Evolutionary conservation across 2,329 filamentous ascomycete genomes (phyloP).

Genomic region (Verticillium albo-atrum): DNA sequence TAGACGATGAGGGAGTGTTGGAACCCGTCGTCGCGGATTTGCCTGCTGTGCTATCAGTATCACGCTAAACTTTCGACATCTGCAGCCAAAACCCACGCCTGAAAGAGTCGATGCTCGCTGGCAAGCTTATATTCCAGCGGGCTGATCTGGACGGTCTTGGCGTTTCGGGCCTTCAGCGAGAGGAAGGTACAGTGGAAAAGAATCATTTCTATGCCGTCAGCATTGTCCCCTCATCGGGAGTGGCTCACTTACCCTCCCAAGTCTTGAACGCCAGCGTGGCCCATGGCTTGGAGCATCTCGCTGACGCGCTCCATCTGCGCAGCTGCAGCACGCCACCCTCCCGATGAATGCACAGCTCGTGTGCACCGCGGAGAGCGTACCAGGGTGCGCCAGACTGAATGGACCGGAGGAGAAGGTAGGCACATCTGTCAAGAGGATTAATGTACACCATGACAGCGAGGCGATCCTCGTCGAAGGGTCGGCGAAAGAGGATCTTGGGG

Average conservation of each 20-base stretch:
- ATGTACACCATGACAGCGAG: conserved; percentile 50
- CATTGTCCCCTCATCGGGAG: background rate
- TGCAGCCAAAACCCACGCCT: conserved; percentile 41
- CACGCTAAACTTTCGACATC: background rate
- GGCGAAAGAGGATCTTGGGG: conserved; percentile 49
- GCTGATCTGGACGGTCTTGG: conserved; percentile 36
- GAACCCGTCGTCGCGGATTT: conserved; percentile 52
- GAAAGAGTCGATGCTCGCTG: conserved; percentile 48
- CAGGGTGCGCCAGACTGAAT: conserved; percentile 33
- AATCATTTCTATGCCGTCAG: conserved; percentile 45
- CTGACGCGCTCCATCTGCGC: conserved; percentile 44
- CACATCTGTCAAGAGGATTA: conserved; percentile 34
- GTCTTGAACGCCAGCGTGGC: conserved; percentile 51
- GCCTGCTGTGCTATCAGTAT: conserved; percentile 26
- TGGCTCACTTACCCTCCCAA: conserved; percentile 53
- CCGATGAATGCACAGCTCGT: conserved; percentile 50
- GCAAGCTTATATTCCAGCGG: conserved; percentile 41
- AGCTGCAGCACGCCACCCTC: conserved; percentile 45
- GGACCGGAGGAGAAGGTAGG: conserved; percentile 43
- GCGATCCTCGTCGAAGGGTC: conserved; percentile 36
- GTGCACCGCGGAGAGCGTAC: conserved; percentile 47
- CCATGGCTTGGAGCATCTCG: conserved; percentile 45
- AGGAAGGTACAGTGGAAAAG: conserved; percentile 56
- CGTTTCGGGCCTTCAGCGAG: conserved; percentile 48
- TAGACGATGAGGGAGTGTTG: conserved; percentile 51